phyloP scores from a whole-genome alignment of 176 grass and related monocot genomes.

The Zoysia pacifica region DNA sequence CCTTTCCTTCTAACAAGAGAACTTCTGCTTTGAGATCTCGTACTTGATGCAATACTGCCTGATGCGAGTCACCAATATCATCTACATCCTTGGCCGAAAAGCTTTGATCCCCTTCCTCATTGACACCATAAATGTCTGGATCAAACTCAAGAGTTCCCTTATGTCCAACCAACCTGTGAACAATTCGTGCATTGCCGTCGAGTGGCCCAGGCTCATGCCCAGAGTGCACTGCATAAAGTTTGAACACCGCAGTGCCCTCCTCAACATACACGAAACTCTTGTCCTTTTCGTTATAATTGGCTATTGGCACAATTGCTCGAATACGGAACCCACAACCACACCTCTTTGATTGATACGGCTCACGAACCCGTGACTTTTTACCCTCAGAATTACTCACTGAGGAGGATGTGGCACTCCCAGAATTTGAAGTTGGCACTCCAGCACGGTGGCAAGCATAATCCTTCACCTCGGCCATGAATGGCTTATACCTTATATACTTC shows the following conservation, averaged over 20 bases:
- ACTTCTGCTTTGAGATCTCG: conserved; percentile 71
- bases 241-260: conserved; percentile 94
- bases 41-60: conserved; percentile 71
- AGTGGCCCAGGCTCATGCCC: conserved; percentile 95
- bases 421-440: conserved; percentile 68
- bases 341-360: conserved; percentile 95
- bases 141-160: conserved; percentile 85
- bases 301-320: conserved; percentile 91
- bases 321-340: conserved; percentile 99
- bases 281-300: conserved; percentile 96
- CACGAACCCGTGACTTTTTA: conserved; percentile 75
- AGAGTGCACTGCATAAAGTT: conserved; percentile 88
- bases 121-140: conserved; percentile 76
- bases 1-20: conserved; percentile 63
- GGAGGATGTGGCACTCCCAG: conserved; percentile 34
- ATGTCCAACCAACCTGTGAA: conserved; percentile 88
- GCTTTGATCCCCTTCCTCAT: conserved; percentile 64
- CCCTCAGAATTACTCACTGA: conserved; percentile 46
- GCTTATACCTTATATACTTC: conserved; percentile 98
- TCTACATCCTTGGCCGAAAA: conserved; percentile 55
- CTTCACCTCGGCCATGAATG: conserved; percentile 96
- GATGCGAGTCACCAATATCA: conserved; percentile 57
- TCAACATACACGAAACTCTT: conserved; percentile 97
- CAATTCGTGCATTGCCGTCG: conserved; percentile 95
- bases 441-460: conserved; percentile 97